Evolutionary conservation across 1,284 basidiomycete species (phyloP).

Genomic region (Peniophora sp.): DNA sequence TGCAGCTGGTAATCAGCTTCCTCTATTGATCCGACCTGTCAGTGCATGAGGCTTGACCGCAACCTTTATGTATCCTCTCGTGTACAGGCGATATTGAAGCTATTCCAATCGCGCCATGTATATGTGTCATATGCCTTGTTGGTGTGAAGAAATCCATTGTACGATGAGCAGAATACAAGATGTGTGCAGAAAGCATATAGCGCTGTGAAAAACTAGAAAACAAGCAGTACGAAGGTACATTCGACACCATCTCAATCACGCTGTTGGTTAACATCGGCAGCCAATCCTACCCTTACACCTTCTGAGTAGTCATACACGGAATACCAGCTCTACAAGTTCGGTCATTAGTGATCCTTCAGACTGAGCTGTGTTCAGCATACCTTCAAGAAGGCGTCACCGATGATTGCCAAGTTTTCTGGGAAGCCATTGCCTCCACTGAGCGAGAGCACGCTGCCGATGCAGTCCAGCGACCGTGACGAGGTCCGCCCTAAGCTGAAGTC

Average conservation of each 20-base stretch:
- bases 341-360: background rate
- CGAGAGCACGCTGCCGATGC: constrained; percentile 63
- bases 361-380: constrained; percentile 15
- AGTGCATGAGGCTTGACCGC: too few relatives aligned
- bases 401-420: constrained; percentile 49
- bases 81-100: too few relatives aligned
- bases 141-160: too few relatives aligned
- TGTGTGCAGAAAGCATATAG: too few relatives aligned
- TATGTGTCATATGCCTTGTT: too few relatives aligned
- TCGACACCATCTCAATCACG: too few relatives aligned
- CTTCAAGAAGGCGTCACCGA: constrained; percentile 69
- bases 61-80: too few relatives aligned
- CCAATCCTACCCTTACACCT: constrained; percentile 49
- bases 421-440: constrained; percentile 30
- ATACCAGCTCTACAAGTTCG: constrained; percentile 28
- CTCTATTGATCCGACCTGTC: constrained; percentile 13
- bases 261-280: constrained; percentile 46
- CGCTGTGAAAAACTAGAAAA: too few relatives aligned
- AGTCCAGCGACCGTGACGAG: constrained; percentile 30
- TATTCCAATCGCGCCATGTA: too few relatives aligned
- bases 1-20: constrained; percentile 21
- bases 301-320: constrained; percentile 52
- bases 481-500: constrained; percentile 65
- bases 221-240: too few relatives aligned
- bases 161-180: too few relatives aligned